A percentile compares a stretch with the other conserved stretches of the same genome.
phyloP scores from a whole-genome alignment of 805 yeast species.

The Candida maesae region DNA sequence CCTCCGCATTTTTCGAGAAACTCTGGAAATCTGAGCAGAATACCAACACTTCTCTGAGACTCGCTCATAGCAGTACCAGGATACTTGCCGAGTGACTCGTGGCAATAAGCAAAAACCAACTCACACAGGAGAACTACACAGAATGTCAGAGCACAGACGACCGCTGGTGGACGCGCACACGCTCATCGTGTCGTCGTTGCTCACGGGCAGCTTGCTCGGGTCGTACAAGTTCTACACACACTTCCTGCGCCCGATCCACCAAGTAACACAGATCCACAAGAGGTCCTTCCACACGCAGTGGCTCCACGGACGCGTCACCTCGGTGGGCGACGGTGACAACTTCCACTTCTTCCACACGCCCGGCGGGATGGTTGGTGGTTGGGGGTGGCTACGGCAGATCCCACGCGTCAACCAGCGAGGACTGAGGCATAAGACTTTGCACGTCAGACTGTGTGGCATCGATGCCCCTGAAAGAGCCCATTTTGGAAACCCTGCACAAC shows the following conservation, averaged over 20 bases:
- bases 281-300: conserved; percentile 40
- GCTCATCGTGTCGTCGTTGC: conserved; percentile 28
- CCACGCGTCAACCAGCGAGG: conserved; percentile 52
- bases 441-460: conserved; percentile 82
- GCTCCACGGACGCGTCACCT: conserved; percentile 70
- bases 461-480: conserved; percentile 97
- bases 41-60: no score
- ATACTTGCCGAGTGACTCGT: no score
- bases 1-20: no score
- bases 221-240: conserved; percentile 42
- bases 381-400: conserved; percentile 82
- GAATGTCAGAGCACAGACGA: conserved; percentile 1
- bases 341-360: conserved; percentile 92
- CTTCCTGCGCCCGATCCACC: conserved; percentile 49
- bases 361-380: conserved; percentile 82
- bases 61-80: no score
- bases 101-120: not conserved
- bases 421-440: conserved; percentile 61
- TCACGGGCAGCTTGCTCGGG: conserved; percentile 39
- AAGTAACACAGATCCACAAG: conserved; percentile 48
- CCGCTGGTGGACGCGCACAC: conserved; percentile 22
- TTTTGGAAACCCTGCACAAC: conserved; percentile 92
- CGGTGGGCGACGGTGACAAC: conserved; percentile 96
- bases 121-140: not conserved
- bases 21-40: no score